A percentile compares a stretch with the other conserved stretches of the same genome.
Conservation (phyloP, 2,329 filamentous ascomycete species). For the Fusarium hainanense region DNA sequence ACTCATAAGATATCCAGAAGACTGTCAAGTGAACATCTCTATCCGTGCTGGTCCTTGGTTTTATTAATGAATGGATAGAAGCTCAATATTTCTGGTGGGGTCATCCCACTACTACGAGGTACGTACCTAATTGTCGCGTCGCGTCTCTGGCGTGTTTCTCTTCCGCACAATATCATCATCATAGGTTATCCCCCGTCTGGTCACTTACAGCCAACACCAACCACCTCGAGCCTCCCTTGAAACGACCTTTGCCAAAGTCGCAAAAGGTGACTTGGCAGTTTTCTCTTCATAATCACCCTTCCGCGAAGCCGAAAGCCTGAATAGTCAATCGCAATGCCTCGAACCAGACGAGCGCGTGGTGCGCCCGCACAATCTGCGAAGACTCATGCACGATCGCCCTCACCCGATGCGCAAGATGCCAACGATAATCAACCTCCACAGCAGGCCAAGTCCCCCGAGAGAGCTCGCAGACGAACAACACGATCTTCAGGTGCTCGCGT, state of each 20-base stretch:
- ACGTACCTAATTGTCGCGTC: slow-evolving; percentile 47
- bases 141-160: slow-evolving; percentile 46
- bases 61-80: not conserved
- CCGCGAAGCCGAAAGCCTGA: not conserved
- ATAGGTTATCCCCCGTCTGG: slow-evolving; percentile 22
- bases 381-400: slow-evolving; percentile 34
- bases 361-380: slow-evolving; percentile 41
- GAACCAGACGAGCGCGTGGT: slow-evolving; percentile 47
- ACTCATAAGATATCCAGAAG: not conserved
- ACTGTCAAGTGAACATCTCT: not conserved
- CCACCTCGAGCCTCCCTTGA: slow-evolving; percentile 2
- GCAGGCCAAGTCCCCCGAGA: slow-evolving; percentile 31
- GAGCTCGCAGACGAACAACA: slow-evolving; percentile 44
- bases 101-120: not conserved
- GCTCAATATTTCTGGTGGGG: slow-evolving; percentile 3
- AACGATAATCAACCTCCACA: slow-evolving; percentile 30
- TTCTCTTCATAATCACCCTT: not conserved
- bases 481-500: slow-evolving; percentile 37
- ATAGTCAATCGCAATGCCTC: slow-evolving; percentile 42
- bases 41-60: slow-evolving; percentile 12
- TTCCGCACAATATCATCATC: slow-evolving; percentile 43
- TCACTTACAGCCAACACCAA: slow-evolving; percentile 1
- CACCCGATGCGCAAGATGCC: slow-evolving; percentile 24
- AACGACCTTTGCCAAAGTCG: slow-evolving; percentile 6
- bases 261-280: not conserved